These are phyloP conservation scores for Coix lacrymajobi DNA, from an alignment of 176 grass and related monocot genomes.

Conservation along the genomic window DNA sequence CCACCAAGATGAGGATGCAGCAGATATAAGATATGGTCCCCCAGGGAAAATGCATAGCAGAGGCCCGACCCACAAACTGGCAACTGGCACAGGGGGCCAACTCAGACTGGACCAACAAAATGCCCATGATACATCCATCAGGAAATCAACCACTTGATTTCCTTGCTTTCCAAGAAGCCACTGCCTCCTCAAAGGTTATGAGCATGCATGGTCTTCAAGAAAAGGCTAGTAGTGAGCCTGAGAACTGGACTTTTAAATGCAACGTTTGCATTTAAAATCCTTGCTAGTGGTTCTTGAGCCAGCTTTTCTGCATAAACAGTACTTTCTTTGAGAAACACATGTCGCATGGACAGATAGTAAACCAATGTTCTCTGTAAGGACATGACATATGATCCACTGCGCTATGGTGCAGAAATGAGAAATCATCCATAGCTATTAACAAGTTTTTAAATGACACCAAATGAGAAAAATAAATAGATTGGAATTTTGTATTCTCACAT, in stretches of 20 bases:
- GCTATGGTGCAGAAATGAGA: slow-evolving; percentile 8
- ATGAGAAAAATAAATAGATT: neutral
- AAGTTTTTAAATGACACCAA: slow-evolving; percentile 13
- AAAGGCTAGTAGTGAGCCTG: slow-evolving; percentile 27
- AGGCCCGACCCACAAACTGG: slow-evolving; percentile 26
- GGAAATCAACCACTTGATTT: slow-evolving; percentile 29
- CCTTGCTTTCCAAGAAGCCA: slow-evolving; percentile 48
- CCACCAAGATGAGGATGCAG: slow-evolving; percentile 15
- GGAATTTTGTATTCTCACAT: neutral
- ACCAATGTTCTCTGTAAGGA: slow-evolving; percentile 15
- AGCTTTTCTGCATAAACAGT: slow-evolving; percentile 27
- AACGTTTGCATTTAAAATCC: slow-evolving; percentile 10
- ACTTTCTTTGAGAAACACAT: slow-evolving; percentile 28
- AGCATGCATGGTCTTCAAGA: slow-evolving; percentile 34
- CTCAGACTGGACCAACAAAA: slow-evolving; percentile 30
- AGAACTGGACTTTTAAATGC: slow-evolving; percentile 28
- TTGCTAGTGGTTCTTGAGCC: slow-evolving; percentile 17
- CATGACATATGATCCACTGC: neutral
- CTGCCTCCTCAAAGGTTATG: slow-evolving; percentile 35
- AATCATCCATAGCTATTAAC: neutral
- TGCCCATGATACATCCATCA: slow-evolving; percentile 51
- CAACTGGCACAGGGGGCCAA: slow-evolving; percentile 21
- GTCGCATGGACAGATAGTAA: neutral
- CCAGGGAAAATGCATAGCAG: slow-evolving; percentile 14
- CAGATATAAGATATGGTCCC: slow-evolving; percentile 24